Conservation (phyloP, 305 asterid genomes). For the Fraxinus ornus region DNA sequence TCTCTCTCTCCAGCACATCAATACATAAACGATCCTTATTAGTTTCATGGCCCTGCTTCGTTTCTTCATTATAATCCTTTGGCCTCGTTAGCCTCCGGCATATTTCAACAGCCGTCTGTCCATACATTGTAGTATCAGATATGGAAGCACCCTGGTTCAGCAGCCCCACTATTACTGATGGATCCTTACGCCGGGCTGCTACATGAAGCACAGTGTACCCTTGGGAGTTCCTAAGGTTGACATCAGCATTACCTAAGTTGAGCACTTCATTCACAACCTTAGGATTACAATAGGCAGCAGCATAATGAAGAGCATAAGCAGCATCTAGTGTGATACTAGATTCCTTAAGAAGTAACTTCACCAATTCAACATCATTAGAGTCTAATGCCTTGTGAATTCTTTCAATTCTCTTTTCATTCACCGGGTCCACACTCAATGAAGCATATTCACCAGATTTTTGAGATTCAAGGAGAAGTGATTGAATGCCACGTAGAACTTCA, state of each 20-base stretch:
- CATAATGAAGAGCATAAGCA: conserved; percentile 75
- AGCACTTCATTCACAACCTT: conserved; percentile 65
- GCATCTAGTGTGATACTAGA: conserved; percentile 60
- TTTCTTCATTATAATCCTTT: conserved; percentile 58
- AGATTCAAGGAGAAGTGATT: conserved; percentile 36
- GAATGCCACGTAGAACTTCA: conserved; percentile 36
- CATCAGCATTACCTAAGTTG: conserved; percentile 46
- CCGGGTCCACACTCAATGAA: conserved; percentile 36
- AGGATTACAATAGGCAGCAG: conserved; percentile 74
- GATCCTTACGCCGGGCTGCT: conserved; percentile 88
- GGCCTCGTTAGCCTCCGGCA: conserved; percentile 69
- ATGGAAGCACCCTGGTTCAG: conserved; percentile 58
- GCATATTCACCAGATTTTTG: conserved; percentile 37
- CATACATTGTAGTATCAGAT: conserved; percentile 51
- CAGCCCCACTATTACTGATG: conserved; percentile 49
- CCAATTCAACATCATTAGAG: conserved; percentile 65
- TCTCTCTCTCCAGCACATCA: conserved; percentile 68
- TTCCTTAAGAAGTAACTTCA: conserved; percentile 61
- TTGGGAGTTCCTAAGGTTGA: conserved; percentile 58
- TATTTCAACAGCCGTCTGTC: conserved; percentile 62
- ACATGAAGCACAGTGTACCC: conserved; percentile 79
- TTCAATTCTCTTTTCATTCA: conserved; percentile 48
- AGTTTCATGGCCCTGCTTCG: conserved; percentile 59
- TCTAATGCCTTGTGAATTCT: conserved; percentile 62
- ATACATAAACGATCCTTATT: conserved; percentile 66